Evolutionary conservation across 371 early-diverging fungal genomes (phyloP), one percentile per base, ranked within the genome.

Genomic region (Lichtheimia hyalospora): DNA sequence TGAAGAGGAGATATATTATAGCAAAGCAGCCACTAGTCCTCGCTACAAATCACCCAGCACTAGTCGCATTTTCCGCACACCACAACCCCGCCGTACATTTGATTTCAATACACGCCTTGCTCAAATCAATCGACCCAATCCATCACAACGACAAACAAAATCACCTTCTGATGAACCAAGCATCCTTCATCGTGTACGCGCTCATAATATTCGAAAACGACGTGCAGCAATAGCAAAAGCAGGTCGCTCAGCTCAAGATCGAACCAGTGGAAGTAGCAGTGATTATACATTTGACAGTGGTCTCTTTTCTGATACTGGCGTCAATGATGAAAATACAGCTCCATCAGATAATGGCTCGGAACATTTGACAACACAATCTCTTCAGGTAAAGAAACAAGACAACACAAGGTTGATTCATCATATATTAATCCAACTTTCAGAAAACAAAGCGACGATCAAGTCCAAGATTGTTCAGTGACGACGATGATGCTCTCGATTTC

Each of bases 151-250:
- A 50, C 54, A 58, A 8, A 25, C 25, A 25, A 24, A 58, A 5
- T 56, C 59, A 34, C 3, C 54, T 24, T 3, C 21, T 4, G 65
- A 63, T 5, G 62, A 62, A 25, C 54, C 50, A 0, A 72, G 62
- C 42, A 64, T 72, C n/a, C 54, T 77, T 27, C 74, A 74, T 43
- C 64, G 62, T 20, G 69, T 74, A 1, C 62, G 77, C 25, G 72
- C 68, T 43, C 63, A 49, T 12, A 72, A 72, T 41, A 68, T 69
- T 5, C 55, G 62, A 14, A 61, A 34, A 34, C 34, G 34, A 34
- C 34, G 34, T 34, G 34, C 34, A 34, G 15, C 34, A 49, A 25
- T 54, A 64, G 49, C 28, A 52, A 23, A 34, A 34, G 34, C 34
- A 34, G 24, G 41, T 40, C 6, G 55, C 41, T 49, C 15, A 49